phyloP scores from a whole-genome alignment of 2,329 filamentous ascomycete genomes.

The Calcarisporium arbuscula region DNA sequence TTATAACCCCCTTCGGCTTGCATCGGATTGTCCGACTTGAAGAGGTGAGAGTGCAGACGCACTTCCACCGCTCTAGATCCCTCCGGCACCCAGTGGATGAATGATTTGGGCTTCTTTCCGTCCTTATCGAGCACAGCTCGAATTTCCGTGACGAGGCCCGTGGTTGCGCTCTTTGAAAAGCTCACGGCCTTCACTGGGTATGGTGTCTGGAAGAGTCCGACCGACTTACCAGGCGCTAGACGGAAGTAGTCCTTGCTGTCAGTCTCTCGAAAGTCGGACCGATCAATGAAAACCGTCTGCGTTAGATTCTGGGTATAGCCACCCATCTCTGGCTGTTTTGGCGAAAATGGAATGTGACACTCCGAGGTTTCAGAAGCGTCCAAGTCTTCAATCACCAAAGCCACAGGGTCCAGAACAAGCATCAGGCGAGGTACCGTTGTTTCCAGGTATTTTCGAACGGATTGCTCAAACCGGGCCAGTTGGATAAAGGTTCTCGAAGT shows the following conservation, averaged over 20 bases:
- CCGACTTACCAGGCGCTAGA: conserved; percentile 67
- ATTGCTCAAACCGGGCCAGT: conserved; percentile 76
- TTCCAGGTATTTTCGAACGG: conserved; percentile 80
- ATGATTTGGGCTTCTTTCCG: conserved; percentile 64
- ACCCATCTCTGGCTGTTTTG: conserved; percentile 67
- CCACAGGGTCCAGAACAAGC: conserved; percentile 81
- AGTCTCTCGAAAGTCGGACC: conserved; percentile 69
- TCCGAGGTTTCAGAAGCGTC: conserved; percentile 40
- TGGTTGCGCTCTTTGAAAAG: conserved; percentile 59
- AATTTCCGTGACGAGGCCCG: conserved; percentile 60
- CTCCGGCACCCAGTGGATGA: conserved; percentile 76
- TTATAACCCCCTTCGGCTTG: conserved; percentile 71
- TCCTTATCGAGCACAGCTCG: conserved; percentile 59
- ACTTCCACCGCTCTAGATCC: conserved; percentile 62
- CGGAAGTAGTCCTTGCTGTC: conserved; percentile 74
- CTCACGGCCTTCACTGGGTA: conserved; percentile 64
- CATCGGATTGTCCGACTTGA: conserved; percentile 75
- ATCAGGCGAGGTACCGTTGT: conserved; percentile 81
- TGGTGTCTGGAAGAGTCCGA: conserved; percentile 67
- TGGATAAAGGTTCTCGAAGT: conserved; percentile 75
- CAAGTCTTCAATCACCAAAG: conserved; percentile 69
- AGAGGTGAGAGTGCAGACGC: conserved; percentile 70
- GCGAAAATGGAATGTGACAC: conserved; percentile 71
- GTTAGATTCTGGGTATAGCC: conserved; percentile 59
- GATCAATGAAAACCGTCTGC: conserved; percentile 40